These are phyloP conservation scores for Paramecium biaurelia DNA, from an alignment of 73 alveolate genomes.

Conservation along the genomic window DNA sequence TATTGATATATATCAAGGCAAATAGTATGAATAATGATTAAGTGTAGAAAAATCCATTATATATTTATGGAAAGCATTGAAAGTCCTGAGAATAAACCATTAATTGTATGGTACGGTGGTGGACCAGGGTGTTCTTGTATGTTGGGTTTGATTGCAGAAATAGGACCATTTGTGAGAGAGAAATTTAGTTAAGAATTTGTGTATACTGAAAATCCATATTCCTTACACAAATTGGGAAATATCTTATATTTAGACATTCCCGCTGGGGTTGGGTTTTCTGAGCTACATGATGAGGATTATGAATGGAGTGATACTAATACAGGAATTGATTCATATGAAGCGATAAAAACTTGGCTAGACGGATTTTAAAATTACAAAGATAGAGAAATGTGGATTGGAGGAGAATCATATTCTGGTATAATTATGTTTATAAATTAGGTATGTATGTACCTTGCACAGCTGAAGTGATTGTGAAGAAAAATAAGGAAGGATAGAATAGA, in stretches of 20 bases:
- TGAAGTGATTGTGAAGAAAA: conserved; percentile 34
- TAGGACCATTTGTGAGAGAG: conserved; percentile 84
- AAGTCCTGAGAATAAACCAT: conserved; percentile 75
- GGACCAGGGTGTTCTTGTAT: conserved; percentile 92
- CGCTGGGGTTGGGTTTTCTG: conserved; percentile 94
- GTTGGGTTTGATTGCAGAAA: conserved; percentile 81
- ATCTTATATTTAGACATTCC: conserved; percentile 91
- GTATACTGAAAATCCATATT: conserved; percentile 71
- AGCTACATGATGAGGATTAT: conserved; percentile 43
- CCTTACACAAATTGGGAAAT: conserved; percentile 88
- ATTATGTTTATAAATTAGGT: conserved; percentile 70
- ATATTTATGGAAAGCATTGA: conserved; percentile 65
- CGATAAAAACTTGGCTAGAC: conserved; percentile 67
- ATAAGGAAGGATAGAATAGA: neutral
- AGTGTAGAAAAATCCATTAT: conserved; percentile 43
- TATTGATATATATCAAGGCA: neutral
- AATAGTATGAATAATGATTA: neutral
- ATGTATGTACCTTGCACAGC: conserved; percentile 83
- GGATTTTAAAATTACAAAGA: conserved; percentile 66
- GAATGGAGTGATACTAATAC: conserved; percentile 73
- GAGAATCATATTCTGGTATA: conserved; percentile 86
- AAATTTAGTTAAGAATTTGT: conserved; percentile 40
- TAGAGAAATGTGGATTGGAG: conserved; percentile 71
- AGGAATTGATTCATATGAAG: conserved; percentile 73
- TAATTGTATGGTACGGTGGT: conserved; percentile 86